Evolutionary conservation across 768 basidiomycete species (phyloP).

Genomic region (Trametopsis cervina): DNA sequence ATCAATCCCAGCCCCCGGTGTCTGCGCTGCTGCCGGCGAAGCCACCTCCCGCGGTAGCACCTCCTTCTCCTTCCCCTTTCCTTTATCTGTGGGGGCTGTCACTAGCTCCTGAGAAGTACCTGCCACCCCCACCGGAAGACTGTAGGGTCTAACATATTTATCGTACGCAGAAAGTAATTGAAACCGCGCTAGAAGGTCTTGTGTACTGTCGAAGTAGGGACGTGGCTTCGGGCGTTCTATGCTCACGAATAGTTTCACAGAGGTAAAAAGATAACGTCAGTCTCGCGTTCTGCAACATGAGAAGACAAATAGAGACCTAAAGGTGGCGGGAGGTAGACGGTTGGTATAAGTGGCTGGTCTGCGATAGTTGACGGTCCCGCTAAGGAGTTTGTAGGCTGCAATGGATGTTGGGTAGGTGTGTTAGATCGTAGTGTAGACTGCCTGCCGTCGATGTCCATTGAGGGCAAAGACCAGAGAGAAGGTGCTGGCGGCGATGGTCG

Average conservation of each 20-base stretch:
- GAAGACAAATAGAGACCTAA: slow-evolving; percentile 19
- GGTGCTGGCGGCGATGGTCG: too few relatives aligned
- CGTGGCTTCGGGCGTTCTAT: slow-evolving; percentile 32
- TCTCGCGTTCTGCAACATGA: not conserved
- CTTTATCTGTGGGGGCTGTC: slow-evolving; percentile 22
- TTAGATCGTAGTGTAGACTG: not conserved
- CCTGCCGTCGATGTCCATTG: slow-evolving; percentile 24
- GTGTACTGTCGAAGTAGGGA: slow-evolving; percentile 59
- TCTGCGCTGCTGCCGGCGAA: slow-evolving; percentile 21
- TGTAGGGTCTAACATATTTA: slow-evolving; percentile 64
- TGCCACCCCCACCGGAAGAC: slow-evolving; percentile 27
- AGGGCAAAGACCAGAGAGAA: slow-evolving; percentile 12
- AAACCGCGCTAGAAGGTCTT: slow-evolving; percentile 73
- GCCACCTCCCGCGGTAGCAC: slow-evolving; percentile 13
- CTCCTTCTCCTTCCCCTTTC: slow-evolving; percentile 24
- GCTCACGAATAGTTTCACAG: slow-evolving; percentile 23
- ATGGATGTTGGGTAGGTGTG: slow-evolving; percentile 7
- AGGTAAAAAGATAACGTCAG: slow-evolving; percentile 13
- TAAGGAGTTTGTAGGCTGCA: slow-evolving; percentile 38
- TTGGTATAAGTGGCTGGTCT: slow-evolving; percentile 35
- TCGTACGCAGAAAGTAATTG: slow-evolving; percentile 69
- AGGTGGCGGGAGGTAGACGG: slow-evolving; percentile 24
- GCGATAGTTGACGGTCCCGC: slow-evolving; percentile 52
- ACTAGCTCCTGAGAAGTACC: slow-evolving; percentile 17
- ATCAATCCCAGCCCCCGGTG: slow-evolving; percentile 35